Evolutionary conservation across 768 basidiomycete genomes (phyloP), one percentile per base, ranked within the genome.

Genomic region (Serendipita sp.): DNA sequence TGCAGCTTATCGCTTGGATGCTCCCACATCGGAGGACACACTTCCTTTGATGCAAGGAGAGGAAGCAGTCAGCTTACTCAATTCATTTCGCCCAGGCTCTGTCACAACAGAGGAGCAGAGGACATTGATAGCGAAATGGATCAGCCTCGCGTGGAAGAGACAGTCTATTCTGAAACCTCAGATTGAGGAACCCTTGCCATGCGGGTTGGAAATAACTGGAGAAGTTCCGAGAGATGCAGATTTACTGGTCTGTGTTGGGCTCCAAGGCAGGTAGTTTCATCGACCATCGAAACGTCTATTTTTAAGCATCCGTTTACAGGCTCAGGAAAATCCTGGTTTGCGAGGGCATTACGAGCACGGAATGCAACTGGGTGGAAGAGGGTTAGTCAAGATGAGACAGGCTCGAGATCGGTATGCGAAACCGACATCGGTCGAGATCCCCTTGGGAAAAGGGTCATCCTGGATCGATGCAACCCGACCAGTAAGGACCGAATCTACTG

Each of bases 251-350:
- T 72, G 84, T n/a, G 81, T 84, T 3, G 83, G 84, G 5, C 32
- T 52, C 8, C 48, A 52, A 52, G 48, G 48, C n/a, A 32, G n/a
- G 16, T 18, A 16, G 10, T 34, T 16, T n/a, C 18, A 52, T n/a
- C 2, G 10, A 52, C n/a, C 5, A 8, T 34, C 2, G 48, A 52
- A 52, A 1, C 5, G 18, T 34, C 32, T 52, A 10, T 23, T 52
- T 7, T 1, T 41, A 13, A 41, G 5, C 13, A 13, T 8, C n/a
- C n/a, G 10, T 77, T 84, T 2, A 82, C 83, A 1, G 84, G 83
- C 2, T 80, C 83, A 0, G 83, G 83, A 28, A 85, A 85, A 70
- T 80, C 82, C 0, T 81, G 78, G 77, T 76, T 84, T 63, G 75
- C 79, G 0, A 74, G 75, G n/a, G 74, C 79, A 0, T 71, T 85